These are phyloP conservation scores for Pleurotus salmoneostramineus DNA, from an alignment of 768 basidiomycete genomes.

Conservation along the genomic window DNA sequence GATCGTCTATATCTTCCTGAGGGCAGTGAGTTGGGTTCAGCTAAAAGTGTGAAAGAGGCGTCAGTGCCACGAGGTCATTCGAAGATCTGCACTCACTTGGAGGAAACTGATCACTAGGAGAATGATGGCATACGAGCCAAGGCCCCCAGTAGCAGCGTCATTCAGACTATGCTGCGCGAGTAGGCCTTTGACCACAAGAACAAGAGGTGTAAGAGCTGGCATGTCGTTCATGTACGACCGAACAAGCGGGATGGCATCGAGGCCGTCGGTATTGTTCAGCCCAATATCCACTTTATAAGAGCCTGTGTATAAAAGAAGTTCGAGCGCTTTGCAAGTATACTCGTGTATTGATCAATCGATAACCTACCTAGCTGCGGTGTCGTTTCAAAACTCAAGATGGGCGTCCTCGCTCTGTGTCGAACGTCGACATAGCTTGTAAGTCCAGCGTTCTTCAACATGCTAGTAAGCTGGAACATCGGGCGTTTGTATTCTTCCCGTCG, in stretches of 20 bases:
- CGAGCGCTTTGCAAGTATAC: not conserved
- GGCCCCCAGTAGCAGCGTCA: constrained; percentile 56
- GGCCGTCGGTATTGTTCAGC: constrained; percentile 58
- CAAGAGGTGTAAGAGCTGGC: constrained; percentile 57
- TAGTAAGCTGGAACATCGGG: constrained; percentile 44
- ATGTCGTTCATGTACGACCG: constrained; percentile 46
- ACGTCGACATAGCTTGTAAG: constrained; percentile 35
- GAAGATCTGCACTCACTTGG: constrained; percentile 38
- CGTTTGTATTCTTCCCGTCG: constrained; percentile 28
- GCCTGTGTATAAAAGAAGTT: constrained; percentile 26
- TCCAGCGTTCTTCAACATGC: constrained; percentile 35
- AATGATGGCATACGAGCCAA: constrained; percentile 65
- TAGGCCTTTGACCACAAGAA: constrained; percentile 62
- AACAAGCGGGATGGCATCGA: constrained; percentile 47
- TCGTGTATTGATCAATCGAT: not conserved
- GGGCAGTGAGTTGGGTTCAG: constrained; percentile 58
- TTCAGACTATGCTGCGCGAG: constrained; percentile 55
- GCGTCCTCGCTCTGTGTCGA: constrained; percentile 37
- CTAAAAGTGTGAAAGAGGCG: constrained; percentile 23
- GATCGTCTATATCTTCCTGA: constrained; percentile 36
- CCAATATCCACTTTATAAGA: constrained; percentile 62
- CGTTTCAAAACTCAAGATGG: constrained; percentile 60
- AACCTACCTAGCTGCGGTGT: constrained; percentile 31
- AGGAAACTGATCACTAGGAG: constrained; percentile 66
- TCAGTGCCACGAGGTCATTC: not conserved